Percentiles rank a stretch among this genome's conserved stretches.
phyloP scores from a whole-genome alignment of 2,329 filamentous ascomycete species.

The Pestalotiopsis sp. region DNA sequence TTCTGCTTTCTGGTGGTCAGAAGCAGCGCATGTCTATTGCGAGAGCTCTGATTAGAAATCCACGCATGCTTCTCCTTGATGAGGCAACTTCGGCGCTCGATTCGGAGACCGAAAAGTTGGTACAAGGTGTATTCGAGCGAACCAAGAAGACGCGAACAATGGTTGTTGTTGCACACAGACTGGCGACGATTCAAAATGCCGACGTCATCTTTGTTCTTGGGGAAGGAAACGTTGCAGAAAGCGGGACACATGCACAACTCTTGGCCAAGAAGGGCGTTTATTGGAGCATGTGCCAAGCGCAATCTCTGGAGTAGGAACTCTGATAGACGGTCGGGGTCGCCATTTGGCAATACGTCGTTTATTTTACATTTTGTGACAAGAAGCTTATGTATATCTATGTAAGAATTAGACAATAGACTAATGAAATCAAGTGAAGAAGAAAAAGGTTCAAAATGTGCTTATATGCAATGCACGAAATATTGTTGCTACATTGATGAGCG shows the following conservation, averaged over 20 bases:
- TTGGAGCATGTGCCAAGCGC: slow-evolving; percentile 51
- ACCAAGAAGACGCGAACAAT: slow-evolving; percentile 65
- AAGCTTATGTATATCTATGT: not conserved
- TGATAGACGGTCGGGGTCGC: not conserved
- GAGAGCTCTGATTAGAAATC: slow-evolving; percentile 66
- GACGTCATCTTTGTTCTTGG: slow-evolving; percentile 79
- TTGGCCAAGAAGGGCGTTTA: slow-evolving; percentile 55
- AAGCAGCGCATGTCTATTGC: slow-evolving; percentile 75
- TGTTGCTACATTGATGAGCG: too few relatives aligned
- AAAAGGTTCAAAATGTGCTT: not conserved
- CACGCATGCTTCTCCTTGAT: slow-evolving; percentile 67
- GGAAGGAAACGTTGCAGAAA: slow-evolving; percentile 59
- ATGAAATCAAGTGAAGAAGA: not conserved
- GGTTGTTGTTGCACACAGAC: slow-evolving; percentile 75
- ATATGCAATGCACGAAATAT: too few relatives aligned
- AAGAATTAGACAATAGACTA: not conserved
- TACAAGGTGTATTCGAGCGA: slow-evolving; percentile 68
- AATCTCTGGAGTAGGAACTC: slow-evolving; percentile 27
- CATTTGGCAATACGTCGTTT: not conserved
- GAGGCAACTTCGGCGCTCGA: slow-evolving; percentile 74
- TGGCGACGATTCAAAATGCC: slow-evolving; percentile 77
- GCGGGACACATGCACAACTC: slow-evolving; percentile 52
- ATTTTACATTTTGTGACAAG: not conserved
- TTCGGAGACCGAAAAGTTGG: slow-evolving; percentile 54
- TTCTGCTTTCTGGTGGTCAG: slow-evolving; percentile 69